Evolutionary conservation across 768 basidiomycete genomes (phyloP).

Genomic region (Sarcodon sp.): DNA sequence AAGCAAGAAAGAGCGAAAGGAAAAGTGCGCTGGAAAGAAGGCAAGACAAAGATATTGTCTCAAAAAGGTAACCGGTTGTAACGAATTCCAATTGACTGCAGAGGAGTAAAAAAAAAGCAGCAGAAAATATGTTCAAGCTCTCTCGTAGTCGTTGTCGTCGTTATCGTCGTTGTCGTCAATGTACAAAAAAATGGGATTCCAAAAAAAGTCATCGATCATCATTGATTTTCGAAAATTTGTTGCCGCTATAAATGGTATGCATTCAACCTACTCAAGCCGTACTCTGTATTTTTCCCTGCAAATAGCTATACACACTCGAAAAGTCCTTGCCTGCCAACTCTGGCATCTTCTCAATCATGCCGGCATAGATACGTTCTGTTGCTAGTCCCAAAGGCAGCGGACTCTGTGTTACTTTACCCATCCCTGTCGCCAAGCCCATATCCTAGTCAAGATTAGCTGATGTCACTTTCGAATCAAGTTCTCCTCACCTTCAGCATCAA

Average conservation of each 20-base stretch:
- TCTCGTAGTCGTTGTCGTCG: no score
- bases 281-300: constrained; percentile 17
- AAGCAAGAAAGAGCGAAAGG: background rate
- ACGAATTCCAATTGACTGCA: background rate
- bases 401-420: constrained; percentile 2
- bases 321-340: constrained; percentile 66
- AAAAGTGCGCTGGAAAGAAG: background rate
- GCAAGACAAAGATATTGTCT: background rate
- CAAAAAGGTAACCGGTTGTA: background rate
- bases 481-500: constrained; percentile 68
- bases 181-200: no score
- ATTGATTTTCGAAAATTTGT: background rate
- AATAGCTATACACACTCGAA: constrained; percentile 63
- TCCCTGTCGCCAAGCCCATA: constrained; percentile 62
- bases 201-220: background rate
- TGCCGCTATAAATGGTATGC: no score
- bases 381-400: constrained; percentile 55
- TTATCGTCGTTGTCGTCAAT: no score
- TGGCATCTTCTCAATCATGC: constrained; percentile 37
- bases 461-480: background rate
- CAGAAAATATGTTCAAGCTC: no score
- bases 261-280: background rate
- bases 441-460: constrained; percentile 34
- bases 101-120: background rate
- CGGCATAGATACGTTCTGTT: constrained; percentile 50